A percentile compares a stretch with the other conserved stretches of the same genome.
These are phyloP conservation scores for Xanthoparmelia taractica DNA, from an alignment of 495 filamentous ascomycete genomes.

Conservation along the genomic window DNA sequence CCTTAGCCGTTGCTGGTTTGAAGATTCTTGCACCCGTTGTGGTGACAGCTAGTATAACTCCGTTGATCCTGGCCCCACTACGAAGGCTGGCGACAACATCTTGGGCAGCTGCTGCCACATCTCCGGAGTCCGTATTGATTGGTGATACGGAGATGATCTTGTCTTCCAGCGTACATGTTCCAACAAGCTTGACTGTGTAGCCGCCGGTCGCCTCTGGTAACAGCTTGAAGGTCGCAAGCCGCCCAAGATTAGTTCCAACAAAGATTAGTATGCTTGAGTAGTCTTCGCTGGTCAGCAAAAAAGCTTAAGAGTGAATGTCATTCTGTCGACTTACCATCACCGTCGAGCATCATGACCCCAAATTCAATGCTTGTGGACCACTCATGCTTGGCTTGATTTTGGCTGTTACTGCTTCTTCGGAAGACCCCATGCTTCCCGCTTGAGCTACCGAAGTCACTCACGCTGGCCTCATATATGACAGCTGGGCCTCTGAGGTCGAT, in stretches of 20 bases:
- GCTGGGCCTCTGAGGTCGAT: slow-evolving; percentile 83
- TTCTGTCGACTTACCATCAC: slow-evolving; percentile 50
- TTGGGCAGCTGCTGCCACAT: slow-evolving; percentile 65
- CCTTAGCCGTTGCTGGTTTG: slow-evolving; percentile 74
- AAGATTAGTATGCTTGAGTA: slow-evolving; percentile 93
- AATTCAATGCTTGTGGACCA: slow-evolving; percentile 79
- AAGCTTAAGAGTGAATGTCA: too few species aligned
- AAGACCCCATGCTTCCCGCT: slow-evolving; percentile 63
- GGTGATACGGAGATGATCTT: slow-evolving; percentile 68
- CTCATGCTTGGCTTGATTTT: slow-evolving; percentile 47
- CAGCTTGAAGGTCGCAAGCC: slow-evolving; percentile 81
- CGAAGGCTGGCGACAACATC: slow-evolving; percentile 61
- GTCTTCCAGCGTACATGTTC: slow-evolving; percentile 58
- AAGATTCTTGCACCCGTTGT: slow-evolving; percentile 71
- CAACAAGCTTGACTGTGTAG: slow-evolving; percentile 67
- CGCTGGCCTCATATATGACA: slow-evolving; percentile 66
- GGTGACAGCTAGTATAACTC: slow-evolving; percentile 62
- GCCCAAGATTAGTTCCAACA: slow-evolving; percentile 77
- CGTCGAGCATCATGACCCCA: slow-evolving; percentile 86
- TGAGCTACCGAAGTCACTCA: slow-evolving; percentile 59
- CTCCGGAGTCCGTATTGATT: slow-evolving; percentile 68
- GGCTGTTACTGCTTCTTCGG: slow-evolving; percentile 40
- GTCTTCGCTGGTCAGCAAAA: slow-evolving; percentile 36
- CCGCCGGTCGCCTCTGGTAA: slow-evolving; percentile 60
- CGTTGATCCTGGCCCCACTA: slow-evolving; percentile 61